Evolutionary conservation across 768 basidiomycete species (phyloP).

Genomic region (Pleurotus platypus): DNA sequence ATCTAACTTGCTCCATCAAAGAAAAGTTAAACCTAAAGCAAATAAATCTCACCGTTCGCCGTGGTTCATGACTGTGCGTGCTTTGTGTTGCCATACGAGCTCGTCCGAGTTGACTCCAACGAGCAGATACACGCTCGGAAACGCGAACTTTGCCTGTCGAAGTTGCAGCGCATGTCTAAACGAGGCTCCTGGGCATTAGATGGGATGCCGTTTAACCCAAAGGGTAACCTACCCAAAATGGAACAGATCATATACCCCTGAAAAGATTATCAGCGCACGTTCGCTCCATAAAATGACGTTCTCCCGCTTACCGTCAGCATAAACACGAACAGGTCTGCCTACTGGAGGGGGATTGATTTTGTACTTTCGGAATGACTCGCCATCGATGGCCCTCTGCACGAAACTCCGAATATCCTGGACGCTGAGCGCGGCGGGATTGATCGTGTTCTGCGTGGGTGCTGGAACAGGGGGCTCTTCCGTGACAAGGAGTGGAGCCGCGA

Average conservation of each 20-base stretch:
- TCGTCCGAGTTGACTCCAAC: conserved; percentile 93
- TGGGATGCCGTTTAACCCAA: background rate
- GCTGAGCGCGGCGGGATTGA: conserved; percentile 66
- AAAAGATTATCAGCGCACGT: conserved; percentile 9
- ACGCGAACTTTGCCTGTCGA: conserved; percentile 93
- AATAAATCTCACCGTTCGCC: conserved; percentile 60
- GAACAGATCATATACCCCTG: conserved; percentile 95
- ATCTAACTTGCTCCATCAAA: conserved; percentile 32
- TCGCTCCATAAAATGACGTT: conserved; percentile 6
- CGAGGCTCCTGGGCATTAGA: conserved; percentile 8
- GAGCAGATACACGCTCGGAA: conserved; percentile 85
- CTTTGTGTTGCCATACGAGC: conserved; percentile 76
- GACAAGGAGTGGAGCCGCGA: conserved; percentile 21
- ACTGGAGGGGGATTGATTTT: conserved; percentile 83
- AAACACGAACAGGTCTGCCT: conserved; percentile 81
- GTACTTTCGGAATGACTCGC: conserved; percentile 63
- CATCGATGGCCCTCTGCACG: conserved; percentile 72
- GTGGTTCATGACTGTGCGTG: conserved; percentile 82
- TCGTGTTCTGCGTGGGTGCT: conserved; percentile 31
- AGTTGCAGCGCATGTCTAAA: conserved; percentile 89
- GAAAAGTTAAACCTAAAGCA: background rate
- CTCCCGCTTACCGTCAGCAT: conserved; percentile 76
- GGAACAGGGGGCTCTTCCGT: conserved; percentile 40
- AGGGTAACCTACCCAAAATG: conserved; percentile 75
- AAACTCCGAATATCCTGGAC: conserved; percentile 78